Evolutionary conservation across 1,284 basidiomycete species (phyloP).

Genomic region (Rhodofomes roseus): DNA sequence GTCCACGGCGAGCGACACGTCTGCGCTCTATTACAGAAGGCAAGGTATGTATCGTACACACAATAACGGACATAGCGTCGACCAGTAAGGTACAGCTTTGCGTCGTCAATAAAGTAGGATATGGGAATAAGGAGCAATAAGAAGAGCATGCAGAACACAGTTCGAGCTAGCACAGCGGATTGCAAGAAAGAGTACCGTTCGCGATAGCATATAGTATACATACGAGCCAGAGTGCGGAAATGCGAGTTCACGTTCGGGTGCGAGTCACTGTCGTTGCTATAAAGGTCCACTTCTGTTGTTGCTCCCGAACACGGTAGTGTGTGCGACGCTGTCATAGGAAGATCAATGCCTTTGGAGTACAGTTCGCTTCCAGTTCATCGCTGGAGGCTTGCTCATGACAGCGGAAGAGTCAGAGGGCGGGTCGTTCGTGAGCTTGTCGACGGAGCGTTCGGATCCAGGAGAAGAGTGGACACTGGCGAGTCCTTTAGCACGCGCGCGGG

Average conservation of each 20-base stretch:
- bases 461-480: conserved; percentile 18
- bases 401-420: conserved; percentile 13
- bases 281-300: background rate
- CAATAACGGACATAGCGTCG: conserved; percentile 5
- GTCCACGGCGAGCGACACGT: background rate
- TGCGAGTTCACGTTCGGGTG: background rate
- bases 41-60: conserved; percentile 13
- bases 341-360: background rate
- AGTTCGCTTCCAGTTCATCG: background rate
- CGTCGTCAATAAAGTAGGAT: conserved; percentile 10
- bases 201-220: background rate
- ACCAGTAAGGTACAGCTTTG: conserved; percentile 8
- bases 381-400: conserved; percentile 18
- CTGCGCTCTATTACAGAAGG: background rate
- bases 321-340: background rate
- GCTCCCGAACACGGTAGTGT: background rate
- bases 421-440: conserved; percentile 24
- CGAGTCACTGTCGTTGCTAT: background rate
- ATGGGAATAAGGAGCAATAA: conserved; percentile 26
- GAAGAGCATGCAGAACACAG: conserved; percentile 11
- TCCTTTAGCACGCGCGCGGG: conserved; percentile 12
- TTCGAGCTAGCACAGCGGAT: conserved; percentile 4
- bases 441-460: conserved; percentile 25
- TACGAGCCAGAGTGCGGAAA: background rate
- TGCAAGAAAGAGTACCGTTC: conserved; percentile 3